Evolutionary conservation across 345 rosid genomes (phyloP), one percentile per base, ranked within the genome.

Genomic region (Linum tenue): DNA sequence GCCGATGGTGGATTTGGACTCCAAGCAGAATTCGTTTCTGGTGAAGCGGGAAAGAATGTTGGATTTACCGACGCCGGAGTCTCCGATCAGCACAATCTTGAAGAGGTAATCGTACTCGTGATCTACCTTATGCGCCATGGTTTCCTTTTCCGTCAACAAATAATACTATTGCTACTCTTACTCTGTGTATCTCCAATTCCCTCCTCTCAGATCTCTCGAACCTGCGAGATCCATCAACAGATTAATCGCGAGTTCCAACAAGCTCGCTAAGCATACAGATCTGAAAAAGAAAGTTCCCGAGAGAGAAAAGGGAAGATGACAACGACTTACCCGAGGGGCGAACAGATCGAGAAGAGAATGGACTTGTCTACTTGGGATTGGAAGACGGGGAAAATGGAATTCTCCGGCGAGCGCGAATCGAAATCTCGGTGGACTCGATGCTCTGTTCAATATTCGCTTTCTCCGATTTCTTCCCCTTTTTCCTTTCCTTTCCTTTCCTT

Each of bases 1-100:
- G 22, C 82, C 82, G 66, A 78, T 78, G 7, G 82, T 78, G 60
- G 82, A 78, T 68, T 78, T 78, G 37, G 82, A 78, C 58, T 78
- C 82, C 75, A 78, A 67, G 50, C 82, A 78, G 68, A 78, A 78
- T 64, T 78, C 82, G 37, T 79, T 79, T 57, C 82, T 64, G 3
- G 82, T 79, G 64, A 75, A 79, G 69, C 82, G 64, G 39, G 82
- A 79, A 40, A 79, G 82, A 11, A 79, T 79, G 63, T 79, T 79
- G 31, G 82, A 79, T 75, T 79, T 79, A 2, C 82, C 82, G 1
- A 79, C 82, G 7, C 82, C 82, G 5, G 82, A 79, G 65, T 75
- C 82, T 11, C 82, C 82, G 62, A 79, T 79, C 69, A 79, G 60
- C 35, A 79, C 82, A 72, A 79, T 79, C 82, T 79, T 79, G 61